A percentile compares a stretch with the other conserved stretches of the same genome.
Evolutionary conservation across 768 basidiomycete genomes (phyloP).

Genomic region (Boletus reticuloceps): DNA sequence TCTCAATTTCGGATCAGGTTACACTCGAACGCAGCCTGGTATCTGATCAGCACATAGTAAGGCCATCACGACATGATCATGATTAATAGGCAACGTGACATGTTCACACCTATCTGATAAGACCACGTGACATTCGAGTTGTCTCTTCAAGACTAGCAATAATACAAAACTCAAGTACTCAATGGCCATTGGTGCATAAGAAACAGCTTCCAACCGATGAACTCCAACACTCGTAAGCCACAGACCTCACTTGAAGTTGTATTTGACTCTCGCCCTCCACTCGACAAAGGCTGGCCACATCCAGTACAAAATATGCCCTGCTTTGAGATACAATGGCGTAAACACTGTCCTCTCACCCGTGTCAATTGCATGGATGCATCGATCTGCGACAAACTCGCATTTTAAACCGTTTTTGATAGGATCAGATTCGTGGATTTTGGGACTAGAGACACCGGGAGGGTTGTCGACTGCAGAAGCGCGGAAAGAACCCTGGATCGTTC

Average conservation of each 20-base stretch:
- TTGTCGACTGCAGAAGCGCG: conserved; percentile 76
- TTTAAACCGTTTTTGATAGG: conserved; percentile 60
- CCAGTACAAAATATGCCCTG: conserved; percentile 64
- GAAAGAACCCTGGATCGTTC: conserved; percentile 74
- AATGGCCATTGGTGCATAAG: background rate
- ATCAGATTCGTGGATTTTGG: conserved; percentile 39
- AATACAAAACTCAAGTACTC: background rate
- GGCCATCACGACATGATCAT: background rate
- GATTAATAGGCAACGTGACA: background rate
- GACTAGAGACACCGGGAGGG: conserved; percentile 32
- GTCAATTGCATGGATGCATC: conserved; percentile 64
- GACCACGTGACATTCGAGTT: background rate
- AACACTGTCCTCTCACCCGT: conserved; percentile 53
- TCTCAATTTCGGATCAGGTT: too few relatives aligned
- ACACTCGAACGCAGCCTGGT: background rate
- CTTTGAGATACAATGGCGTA: conserved; percentile 47
- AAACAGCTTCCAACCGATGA: background rate
- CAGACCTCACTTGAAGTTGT: conserved; percentile 44
- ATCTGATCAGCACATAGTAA: background rate
- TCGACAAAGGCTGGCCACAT: conserved; percentile 58
- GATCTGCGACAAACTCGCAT: conserved; percentile 54
- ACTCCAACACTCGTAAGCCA: background rate
- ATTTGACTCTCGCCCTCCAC: conserved; percentile 57
- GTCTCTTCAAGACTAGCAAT: background rate
- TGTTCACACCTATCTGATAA: background rate